A percentile compares a stretch with the other conserved stretches of the same genome.
Evolutionary conservation across 1,139 yeast genomes (phyloP).

Genomic region (Saccharomyces uvarum): DNA sequence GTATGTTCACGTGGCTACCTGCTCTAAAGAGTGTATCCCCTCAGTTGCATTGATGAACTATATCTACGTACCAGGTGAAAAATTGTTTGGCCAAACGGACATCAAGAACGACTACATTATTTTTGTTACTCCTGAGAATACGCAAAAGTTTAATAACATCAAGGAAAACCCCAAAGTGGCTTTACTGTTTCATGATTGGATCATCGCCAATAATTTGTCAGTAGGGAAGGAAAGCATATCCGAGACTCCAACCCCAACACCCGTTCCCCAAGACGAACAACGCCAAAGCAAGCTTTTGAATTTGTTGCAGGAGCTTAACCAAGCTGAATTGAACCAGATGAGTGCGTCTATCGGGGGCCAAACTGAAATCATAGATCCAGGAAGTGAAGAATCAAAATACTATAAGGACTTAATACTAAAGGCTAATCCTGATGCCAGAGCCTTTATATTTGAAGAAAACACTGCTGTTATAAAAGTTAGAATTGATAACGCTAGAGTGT

Average conservation of each 20-base stretch:
- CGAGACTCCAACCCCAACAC: slow-evolving; percentile 18
- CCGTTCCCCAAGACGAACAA: slow-evolving; percentile 1
- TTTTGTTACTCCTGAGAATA: slow-evolving; percentile 58
- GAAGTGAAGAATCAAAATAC: slow-evolving; percentile 40
- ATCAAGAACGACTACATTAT: slow-evolving; percentile 44
- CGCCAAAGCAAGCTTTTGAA: slow-evolving; percentile 40
- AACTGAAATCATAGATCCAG: slow-evolving; percentile 46
- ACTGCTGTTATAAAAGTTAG: slow-evolving; percentile 59
- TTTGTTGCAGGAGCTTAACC: slow-evolving; percentile 64
- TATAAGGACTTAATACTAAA: slow-evolving; percentile 53
- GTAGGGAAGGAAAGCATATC: slow-evolving; percentile 24
- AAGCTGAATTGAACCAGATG: slow-evolving; percentile 64
- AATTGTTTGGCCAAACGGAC: slow-evolving; percentile 29
- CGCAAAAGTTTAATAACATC: slow-evolving; percentile 67
- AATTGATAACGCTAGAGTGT: slow-evolving; percentile 64
- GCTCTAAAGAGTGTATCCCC: slow-evolving; percentile 53
- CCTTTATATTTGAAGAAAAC: slow-evolving; percentile 56
- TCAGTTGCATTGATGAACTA: slow-evolving; percentile 88
- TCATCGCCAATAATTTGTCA: slow-evolving; percentile 44
- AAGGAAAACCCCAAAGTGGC: slow-evolving; percentile 65
- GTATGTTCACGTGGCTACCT: slow-evolving; percentile 77
- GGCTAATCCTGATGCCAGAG: slow-evolving; percentile 60
- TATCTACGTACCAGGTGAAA: slow-evolving; percentile 46
- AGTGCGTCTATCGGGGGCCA: slow-evolving; percentile 72
- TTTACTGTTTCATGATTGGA: slow-evolving; percentile 81